Conservation (phyloP, 192 early-diverging fungal genomes). For the Backusella liffmaniae region DNA sequence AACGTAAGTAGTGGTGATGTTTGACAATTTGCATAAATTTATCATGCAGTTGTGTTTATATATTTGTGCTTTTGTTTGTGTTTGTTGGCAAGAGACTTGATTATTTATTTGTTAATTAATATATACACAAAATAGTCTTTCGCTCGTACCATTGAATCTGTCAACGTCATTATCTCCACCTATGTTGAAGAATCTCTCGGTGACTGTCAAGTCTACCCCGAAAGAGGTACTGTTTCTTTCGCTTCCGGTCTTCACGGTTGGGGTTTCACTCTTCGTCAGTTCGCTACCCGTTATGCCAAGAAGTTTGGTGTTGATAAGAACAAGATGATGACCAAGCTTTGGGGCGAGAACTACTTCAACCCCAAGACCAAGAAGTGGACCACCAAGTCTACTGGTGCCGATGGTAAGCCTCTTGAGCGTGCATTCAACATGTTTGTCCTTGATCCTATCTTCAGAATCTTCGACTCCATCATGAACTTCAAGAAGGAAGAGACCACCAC, state of each 20-base stretch:
- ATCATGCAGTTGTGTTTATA: too few species aligned
- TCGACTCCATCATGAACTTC: constrained; percentile 94
- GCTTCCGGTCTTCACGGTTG: constrained; percentile 98
- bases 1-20: constrained; percentile 36
- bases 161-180: constrained; percentile 96
- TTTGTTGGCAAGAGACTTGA: not conserved
- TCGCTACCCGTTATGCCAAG: constrained; percentile 92
- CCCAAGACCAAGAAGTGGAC: constrained; percentile 97
- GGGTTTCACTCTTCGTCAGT: constrained; percentile 98
- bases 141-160: constrained; percentile 90
- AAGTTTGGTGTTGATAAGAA: constrained; percentile 95
- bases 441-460: constrained; percentile 97
- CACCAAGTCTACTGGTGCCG: constrained; percentile 68
- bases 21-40: too few species aligned
- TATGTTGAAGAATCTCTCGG: constrained; percentile 85
- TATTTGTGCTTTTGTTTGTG: too few species aligned
- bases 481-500: constrained; percentile 84
- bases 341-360: constrained; percentile 99
- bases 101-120: not conserved
- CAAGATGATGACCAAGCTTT: constrained; percentile 94
- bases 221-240: constrained; percentile 93
- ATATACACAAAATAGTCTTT: constrained; percentile 63
- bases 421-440: constrained; percentile 96
- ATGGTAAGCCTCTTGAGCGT: constrained; percentile 86
- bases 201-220: constrained; percentile 90